A percentile compares a stretch with the other conserved stretches of the same genome.
These are phyloP conservation scores for Aspergillus cavernicola DNA, from an alignment of 495 filamentous ascomycete species.

Conservation along the genomic window DNA sequence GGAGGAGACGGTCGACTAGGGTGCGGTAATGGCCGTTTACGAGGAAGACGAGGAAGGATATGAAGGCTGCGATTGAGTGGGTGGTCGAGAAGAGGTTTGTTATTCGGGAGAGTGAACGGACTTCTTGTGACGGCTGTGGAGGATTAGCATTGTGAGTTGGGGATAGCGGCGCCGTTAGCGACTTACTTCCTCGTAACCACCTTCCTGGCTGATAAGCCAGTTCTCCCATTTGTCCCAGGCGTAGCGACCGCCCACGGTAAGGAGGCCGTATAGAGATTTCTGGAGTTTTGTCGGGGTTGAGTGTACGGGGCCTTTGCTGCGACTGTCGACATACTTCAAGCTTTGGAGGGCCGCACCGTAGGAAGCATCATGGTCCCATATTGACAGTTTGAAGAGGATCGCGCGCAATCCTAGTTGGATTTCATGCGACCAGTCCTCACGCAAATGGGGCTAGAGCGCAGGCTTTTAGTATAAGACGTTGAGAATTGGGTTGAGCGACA, in stretches of 20 bases:
- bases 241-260: constrained; percentile 86
- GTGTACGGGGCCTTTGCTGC: constrained; percentile 57
- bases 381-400: constrained; percentile 86
- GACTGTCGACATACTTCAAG: constrained; percentile 82
- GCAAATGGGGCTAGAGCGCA: constrained; percentile 48
- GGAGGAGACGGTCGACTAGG: constrained; percentile 78
- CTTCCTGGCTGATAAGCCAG: constrained; percentile 72
- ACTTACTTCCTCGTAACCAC: constrained; percentile 60
- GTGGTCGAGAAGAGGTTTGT: constrained; percentile 64
- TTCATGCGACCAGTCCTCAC: constrained; percentile 83
- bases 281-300: constrained; percentile 68
- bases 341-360: constrained; percentile 94
- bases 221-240: constrained; percentile 87
- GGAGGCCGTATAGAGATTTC: constrained; percentile 75
- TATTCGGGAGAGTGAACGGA: constrained; percentile 60
- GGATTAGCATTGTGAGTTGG: constrained; percentile 18
- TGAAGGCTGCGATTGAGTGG: constrained; percentile 75
- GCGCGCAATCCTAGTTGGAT: constrained; percentile 73
- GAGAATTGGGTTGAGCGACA: not conserved
- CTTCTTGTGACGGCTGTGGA: constrained; percentile 41
- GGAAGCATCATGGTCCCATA: constrained; percentile 94
- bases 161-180: not conserved
- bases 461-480: not conserved
- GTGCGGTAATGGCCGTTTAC: constrained; percentile 89
- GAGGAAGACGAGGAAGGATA: constrained; percentile 85